A percentile compares a stretch with the other conserved stretches of the same genome.
These are phyloP conservation scores for Venturia aucupariae DNA, from an alignment of 2,329 filamentous ascomycete species.

Conservation along the genomic window DNA sequence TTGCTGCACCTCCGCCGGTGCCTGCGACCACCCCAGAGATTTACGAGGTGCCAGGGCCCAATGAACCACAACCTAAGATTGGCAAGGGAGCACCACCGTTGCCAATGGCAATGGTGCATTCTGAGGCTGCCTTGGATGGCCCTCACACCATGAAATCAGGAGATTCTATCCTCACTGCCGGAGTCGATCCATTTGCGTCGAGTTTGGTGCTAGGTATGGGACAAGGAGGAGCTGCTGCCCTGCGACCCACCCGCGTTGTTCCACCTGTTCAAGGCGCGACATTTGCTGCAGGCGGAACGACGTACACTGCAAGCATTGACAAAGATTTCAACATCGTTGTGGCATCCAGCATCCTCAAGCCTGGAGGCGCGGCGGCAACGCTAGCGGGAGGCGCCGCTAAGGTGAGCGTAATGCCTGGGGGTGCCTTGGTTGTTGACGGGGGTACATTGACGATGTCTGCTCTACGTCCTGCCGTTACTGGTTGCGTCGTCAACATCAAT, in stretches of 20 bases:
- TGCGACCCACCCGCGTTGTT: not conserved
- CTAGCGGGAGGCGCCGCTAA: conserved; percentile 2
- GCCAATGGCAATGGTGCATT: conserved; percentile 13
- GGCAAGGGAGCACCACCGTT: not conserved
- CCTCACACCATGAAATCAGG: conserved; percentile 9
- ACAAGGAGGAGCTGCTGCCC: not conserved
- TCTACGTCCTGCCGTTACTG: conserved; percentile 2
- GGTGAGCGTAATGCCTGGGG: conserved; percentile 7
- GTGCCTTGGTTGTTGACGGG: conserved; percentile 9
- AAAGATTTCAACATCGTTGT: conserved; percentile 9
- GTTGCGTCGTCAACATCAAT: conserved; percentile 6
- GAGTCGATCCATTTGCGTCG: not conserved
- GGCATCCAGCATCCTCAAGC: conserved; percentile 4
- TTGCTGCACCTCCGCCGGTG: not conserved
- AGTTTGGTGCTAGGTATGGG: conserved; percentile 3
- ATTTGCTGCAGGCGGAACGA: conserved; percentile 8
- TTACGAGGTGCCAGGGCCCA: not conserved
- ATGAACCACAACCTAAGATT: not conserved
- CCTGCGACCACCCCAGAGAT: not conserved
- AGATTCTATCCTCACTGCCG: not conserved
- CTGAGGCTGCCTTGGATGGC: conserved; percentile 7
- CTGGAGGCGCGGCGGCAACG: conserved; percentile 7
- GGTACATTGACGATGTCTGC: conserved; percentile 11
- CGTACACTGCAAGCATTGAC: conserved; percentile 9
- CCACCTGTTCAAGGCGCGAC: conserved; percentile 11